These are phyloP conservation scores for Chalciporus chontae DNA, from an alignment of 768 basidiomycete species.

Conservation along the genomic window DNA sequence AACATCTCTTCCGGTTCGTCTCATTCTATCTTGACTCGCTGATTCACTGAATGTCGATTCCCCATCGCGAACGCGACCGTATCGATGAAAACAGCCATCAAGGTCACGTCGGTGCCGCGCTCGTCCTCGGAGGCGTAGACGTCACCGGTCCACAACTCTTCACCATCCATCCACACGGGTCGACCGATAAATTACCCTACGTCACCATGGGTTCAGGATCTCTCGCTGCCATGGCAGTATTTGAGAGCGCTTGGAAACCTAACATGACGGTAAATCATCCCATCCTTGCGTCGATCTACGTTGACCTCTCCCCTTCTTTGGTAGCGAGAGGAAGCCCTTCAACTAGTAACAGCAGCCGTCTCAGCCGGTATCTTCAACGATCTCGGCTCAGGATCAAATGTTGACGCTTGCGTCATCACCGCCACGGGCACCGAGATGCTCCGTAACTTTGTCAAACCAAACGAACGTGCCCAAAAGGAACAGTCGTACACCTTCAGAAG, in stretches of 20 bases:
- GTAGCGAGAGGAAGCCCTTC: slow-evolving; percentile 77
- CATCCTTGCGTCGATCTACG: not conserved
- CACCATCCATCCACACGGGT: slow-evolving; percentile 94
- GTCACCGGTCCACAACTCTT: slow-evolving; percentile 90
- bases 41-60: not conserved
- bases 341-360: slow-evolving; percentile 81
- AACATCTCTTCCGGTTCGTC: slow-evolving; percentile 83
- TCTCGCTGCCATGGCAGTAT: slow-evolving; percentile 97
- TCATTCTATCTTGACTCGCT: not conserved
- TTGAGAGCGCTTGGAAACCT: slow-evolving; percentile 82
- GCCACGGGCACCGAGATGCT: slow-evolving; percentile 85
- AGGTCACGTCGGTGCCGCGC: slow-evolving; percentile 90
- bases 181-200: slow-evolving; percentile 97
- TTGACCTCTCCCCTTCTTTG: slow-evolving; percentile 3
- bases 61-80: not conserved
- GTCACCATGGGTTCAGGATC: slow-evolving; percentile 98
- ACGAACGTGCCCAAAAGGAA: slow-evolving; percentile 78
- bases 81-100: slow-evolving; percentile 65
- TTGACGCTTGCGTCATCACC: slow-evolving; percentile 96
- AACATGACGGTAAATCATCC: slow-evolving; percentile 61
- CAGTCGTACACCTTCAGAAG: slow-evolving; percentile 64
- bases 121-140: slow-evolving; percentile 97
- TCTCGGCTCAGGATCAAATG: slow-evolving; percentile 96
- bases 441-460: slow-evolving; percentile 91
- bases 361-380: slow-evolving; percentile 99